Conservation (phyloP, 202 grass and related monocot genomes). For the Dendrocalamus latiflorus region DNA sequence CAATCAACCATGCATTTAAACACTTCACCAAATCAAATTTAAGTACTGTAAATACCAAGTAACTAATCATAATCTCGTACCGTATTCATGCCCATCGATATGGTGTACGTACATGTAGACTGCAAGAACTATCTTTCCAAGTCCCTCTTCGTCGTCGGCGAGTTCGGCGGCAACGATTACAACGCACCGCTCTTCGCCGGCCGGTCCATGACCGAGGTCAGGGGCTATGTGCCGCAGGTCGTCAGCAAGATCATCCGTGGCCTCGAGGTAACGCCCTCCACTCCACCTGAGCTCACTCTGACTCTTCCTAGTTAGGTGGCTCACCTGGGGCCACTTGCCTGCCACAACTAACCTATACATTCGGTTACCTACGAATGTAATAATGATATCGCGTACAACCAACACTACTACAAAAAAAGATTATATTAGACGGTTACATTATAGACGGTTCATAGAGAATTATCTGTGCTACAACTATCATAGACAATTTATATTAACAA, state of each 20-base stretch:
- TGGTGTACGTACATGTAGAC: not conserved
- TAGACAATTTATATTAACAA: no score
- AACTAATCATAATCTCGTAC: not conserved
- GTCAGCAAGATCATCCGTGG: constrained; percentile 51
- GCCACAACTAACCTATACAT: no score
- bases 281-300: not conserved
- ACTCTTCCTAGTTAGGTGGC: not conserved
- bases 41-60: not conserved
- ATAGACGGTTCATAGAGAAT: no score
- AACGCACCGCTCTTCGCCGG: constrained; percentile 58
- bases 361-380: no score
- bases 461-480: no score
- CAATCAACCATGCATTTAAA: not conserved
- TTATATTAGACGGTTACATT: fast-evolving
- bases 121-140: constrained; percentile 54
- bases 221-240: constrained; percentile 37
- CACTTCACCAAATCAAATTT: not conserved
- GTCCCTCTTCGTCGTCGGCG: constrained; percentile 68
- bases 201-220: constrained; percentile 43
- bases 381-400: not conserved
- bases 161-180: constrained; percentile 81
- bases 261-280: constrained; percentile 32
- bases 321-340: not conserved
- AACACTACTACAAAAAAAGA: no score
- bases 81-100: not conserved